These are phyloP conservation scores for Penicillium steckii DNA, from an alignment of 495 filamentous ascomycete genomes.

Conservation along the genomic window DNA sequence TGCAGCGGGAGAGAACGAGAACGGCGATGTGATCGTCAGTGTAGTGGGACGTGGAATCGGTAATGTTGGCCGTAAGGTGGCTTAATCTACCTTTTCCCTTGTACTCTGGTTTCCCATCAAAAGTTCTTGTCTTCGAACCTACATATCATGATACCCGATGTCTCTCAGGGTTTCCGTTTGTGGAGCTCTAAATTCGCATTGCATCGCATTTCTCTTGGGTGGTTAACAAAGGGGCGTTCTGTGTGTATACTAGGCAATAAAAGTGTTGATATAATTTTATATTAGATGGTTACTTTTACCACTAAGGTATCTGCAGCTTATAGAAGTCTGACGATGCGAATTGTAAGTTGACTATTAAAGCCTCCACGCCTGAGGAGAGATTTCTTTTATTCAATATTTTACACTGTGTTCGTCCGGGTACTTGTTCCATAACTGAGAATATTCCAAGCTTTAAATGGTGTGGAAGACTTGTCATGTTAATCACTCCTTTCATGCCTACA, in stretches of 20 bases:
- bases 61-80: conserved; percentile 92
- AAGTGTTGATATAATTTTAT: neutral
- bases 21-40: conserved; percentile 76
- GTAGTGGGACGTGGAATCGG: conserved; percentile 93
- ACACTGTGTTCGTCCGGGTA: too few species aligned
- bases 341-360: too few species aligned
- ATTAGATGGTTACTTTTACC: too few species aligned
- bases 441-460: too few species aligned
- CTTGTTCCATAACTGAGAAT: too few species aligned
- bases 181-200: conserved; percentile 6
- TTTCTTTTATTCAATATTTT: too few species aligned
- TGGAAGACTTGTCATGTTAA: too few species aligned
- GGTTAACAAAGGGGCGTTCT: neutral
- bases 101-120: conserved; percentile 1
- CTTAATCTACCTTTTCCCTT: conserved; percentile 46
- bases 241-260: neutral
- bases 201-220: conserved; percentile 10
- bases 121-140: conserved; percentile 2
- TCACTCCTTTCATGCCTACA: too few species aligned
- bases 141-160: conserved; percentile 26
- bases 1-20: conserved; percentile 59
- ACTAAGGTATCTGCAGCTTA: too few species aligned
- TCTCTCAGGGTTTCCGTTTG: conserved; percentile 6
- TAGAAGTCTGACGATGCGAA: too few species aligned
- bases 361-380: too few species aligned